A percentile compares a stretch with the other conserved stretches of the same genome.
These are phyloP conservation scores for Myxozyma lipomycoides DNA, from an alignment of 805 yeast species.

Conservation along the genomic window DNA sequence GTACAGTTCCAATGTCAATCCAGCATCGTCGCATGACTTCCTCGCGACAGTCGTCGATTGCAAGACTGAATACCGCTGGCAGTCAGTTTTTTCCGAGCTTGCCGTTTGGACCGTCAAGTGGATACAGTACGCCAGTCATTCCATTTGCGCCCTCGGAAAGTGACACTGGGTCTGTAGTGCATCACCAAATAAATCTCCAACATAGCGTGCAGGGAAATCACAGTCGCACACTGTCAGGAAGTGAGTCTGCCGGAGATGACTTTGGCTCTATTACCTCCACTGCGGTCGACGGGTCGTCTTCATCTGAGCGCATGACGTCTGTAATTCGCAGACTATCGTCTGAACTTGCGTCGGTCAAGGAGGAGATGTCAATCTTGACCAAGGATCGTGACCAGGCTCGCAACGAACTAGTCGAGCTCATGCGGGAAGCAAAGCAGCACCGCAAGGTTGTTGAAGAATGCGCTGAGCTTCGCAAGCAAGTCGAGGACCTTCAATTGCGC, in stretches of 20 bases:
- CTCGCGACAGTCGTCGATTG: slow-evolving; percentile 10
- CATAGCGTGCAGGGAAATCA: no score
- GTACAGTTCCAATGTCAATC: slow-evolving; percentile 13
- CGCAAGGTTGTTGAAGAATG: slow-evolving; percentile 41
- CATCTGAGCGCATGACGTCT: slow-evolving; percentile 66
- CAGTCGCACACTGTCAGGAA: background rate
- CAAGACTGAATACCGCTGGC: background rate
- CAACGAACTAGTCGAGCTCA: slow-evolving; percentile 57
- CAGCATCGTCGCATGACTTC: slow-evolving; percentile 13
- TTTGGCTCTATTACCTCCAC: slow-evolving; percentile 17
- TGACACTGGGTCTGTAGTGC: no score
- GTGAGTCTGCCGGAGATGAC: slow-evolving; percentile 11
- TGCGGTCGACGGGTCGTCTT: slow-evolving; percentile 43
- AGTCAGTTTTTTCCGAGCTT: no score
- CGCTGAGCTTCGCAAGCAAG: slow-evolving; percentile 44
- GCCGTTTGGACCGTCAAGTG: no score
- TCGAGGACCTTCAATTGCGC: slow-evolving; percentile 39
- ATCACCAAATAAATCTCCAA: no score
- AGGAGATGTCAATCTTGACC: slow-evolving; percentile 53
- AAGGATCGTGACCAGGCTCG: slow-evolving; percentile 63
- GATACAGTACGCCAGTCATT: background rate
- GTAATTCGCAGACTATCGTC: slow-evolving; percentile 76
- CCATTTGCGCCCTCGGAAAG: slow-evolving; percentile 9
- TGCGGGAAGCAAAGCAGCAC: slow-evolving; percentile 37
- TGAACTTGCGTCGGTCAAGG: slow-evolving; percentile 62